These are phyloP conservation scores for Isabelozyma heimii DNA, from an alignment of 805 yeast species.

Conservation along the genomic window DNA sequence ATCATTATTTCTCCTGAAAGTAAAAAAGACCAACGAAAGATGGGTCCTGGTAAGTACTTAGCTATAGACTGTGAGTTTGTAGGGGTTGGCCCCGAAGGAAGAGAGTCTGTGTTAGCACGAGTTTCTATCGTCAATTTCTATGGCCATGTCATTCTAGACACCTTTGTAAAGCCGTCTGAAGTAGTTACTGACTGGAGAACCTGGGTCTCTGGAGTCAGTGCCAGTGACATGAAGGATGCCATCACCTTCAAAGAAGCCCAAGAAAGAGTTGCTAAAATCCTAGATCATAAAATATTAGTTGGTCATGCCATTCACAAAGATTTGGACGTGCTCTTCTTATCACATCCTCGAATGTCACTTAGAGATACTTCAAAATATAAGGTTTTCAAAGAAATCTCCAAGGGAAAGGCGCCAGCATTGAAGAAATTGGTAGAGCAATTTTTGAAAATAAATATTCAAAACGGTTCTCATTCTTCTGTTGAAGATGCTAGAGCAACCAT, in stretches of 20 bases:
- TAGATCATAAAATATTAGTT: slow-evolving; percentile 59
- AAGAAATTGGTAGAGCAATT: slow-evolving; percentile 61
- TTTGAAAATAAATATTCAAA: slow-evolving; percentile 62
- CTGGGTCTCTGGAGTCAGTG: slow-evolving; percentile 83
- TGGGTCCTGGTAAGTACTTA: slow-evolving; percentile 64
- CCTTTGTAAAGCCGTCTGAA: slow-evolving; percentile 72
- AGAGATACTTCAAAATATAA: slow-evolving; percentile 73
- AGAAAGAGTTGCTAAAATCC: slow-evolving; percentile 46
- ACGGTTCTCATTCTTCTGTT: slow-evolving; percentile 77
- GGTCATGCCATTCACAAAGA: slow-evolving; percentile 89
- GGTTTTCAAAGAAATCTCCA: slow-evolving; percentile 56
- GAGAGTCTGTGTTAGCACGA: slow-evolving; percentile 72
- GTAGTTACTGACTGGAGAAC: slow-evolving; percentile 89
- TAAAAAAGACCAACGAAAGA: slow-evolving; percentile 23
- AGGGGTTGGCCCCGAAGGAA: slow-evolving; percentile 78
- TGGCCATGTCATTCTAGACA: slow-evolving; percentile 70
- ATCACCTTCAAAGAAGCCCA: slow-evolving; percentile 68
- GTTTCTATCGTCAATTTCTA: slow-evolving; percentile 83
- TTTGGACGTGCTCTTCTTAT: slow-evolving; percentile 59
- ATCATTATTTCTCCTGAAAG: slow-evolving; percentile 2
- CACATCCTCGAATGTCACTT: slow-evolving; percentile 61
- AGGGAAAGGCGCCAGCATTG: slow-evolving; percentile 71
- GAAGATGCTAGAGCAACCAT: slow-evolving; percentile 90
- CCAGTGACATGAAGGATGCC: slow-evolving; percentile 67
- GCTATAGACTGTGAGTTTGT: slow-evolving; percentile 95